Percentiles rank a stretch among this genome's conserved stretches.
Conservation (phyloP, 1,284 basidiomycete genomes). For the Trichosporon sp. region DNA sequence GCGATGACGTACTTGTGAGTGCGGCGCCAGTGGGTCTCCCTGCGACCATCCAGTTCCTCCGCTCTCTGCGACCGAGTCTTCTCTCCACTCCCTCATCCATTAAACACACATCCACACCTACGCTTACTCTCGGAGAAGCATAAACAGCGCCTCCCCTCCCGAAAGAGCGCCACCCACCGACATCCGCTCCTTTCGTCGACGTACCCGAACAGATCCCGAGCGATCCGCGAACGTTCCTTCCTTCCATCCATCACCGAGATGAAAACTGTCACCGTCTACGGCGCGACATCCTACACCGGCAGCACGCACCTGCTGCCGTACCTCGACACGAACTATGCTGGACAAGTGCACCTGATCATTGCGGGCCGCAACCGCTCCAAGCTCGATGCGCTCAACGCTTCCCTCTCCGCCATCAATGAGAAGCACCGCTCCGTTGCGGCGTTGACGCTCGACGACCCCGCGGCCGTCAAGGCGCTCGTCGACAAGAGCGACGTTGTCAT, state of each 20-base stretch:
- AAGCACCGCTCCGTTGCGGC: constrained; percentile 34
- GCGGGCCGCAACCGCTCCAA: constrained; percentile 47
- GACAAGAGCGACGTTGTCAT: constrained; percentile 39
- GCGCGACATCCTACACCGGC: constrained; percentile 53
- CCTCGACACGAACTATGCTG: constrained; percentile 41
- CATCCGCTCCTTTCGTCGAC: neutral
- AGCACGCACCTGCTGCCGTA: constrained; percentile 44
- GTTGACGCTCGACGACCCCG: constrained; percentile 39
- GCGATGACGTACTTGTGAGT: neutral
- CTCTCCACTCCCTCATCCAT: neutral
- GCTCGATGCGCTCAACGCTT: constrained; percentile 39
- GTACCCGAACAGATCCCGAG: neutral
- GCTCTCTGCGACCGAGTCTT: neutral
- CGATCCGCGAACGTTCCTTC: neutral
- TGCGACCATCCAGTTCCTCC: neutral
- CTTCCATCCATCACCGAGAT: neutral
- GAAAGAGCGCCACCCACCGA: neutral
- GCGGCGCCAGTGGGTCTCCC: neutral
- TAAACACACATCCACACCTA: neutral
- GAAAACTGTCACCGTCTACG: constrained; percentile 49
- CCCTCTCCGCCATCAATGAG: constrained; percentile 11
- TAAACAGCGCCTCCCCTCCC: neutral
- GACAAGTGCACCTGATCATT: constrained; percentile 45
- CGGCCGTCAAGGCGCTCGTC: constrained; percentile 40
- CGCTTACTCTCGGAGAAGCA: neutral